These are phyloP conservation scores for Colletotrichum lindemuthianum DNA, from an alignment of 2,329 filamentous ascomycete genomes.

Conservation along the genomic window DNA sequence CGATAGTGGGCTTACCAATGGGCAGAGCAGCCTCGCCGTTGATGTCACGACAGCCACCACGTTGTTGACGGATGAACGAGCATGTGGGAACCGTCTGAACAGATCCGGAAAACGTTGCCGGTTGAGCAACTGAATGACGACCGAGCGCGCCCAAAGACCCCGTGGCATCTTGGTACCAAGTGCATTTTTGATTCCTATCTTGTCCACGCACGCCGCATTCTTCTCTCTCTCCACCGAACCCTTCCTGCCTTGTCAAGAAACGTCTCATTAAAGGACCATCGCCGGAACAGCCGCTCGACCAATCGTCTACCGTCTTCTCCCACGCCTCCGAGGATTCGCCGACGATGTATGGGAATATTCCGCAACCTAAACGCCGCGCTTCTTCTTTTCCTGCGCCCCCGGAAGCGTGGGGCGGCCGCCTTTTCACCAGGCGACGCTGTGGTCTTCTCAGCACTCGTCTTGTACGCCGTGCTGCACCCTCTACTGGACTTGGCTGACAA, in stretches of 20 bases:
- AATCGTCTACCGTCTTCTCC: constrained; percentile 20
- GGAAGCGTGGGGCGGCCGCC: constrained; percentile 31
- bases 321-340: constrained; percentile 30
- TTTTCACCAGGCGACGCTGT: constrained; percentile 25
- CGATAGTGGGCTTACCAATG: not conserved
- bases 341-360: constrained; percentile 31
- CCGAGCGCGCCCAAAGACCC: too few species aligned
- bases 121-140: too few species aligned
- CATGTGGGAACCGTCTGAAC: not conserved
- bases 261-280: constrained; percentile 35
- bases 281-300: constrained; percentile 21
- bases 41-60: not conserved
- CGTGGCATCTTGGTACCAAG: too few species aligned
- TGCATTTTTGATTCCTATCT: constrained; percentile 24
- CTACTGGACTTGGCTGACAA: constrained; percentile 84
- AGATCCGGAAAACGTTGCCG: constrained; percentile 1
- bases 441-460: constrained; percentile 21
- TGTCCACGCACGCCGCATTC: constrained; percentile 15
- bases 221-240: constrained; percentile 22
- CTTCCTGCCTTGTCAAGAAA: constrained; percentile 26
- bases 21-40: not conserved
- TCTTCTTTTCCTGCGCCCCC: constrained; percentile 27
- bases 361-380: constrained; percentile 32
- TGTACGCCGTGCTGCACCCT: constrained; percentile 15
- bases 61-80: constrained; percentile 4